These are phyloP conservation scores for Prunus kanzakura DNA, from an alignment of 306 rosid genomes.

Conservation along the genomic window DNA sequence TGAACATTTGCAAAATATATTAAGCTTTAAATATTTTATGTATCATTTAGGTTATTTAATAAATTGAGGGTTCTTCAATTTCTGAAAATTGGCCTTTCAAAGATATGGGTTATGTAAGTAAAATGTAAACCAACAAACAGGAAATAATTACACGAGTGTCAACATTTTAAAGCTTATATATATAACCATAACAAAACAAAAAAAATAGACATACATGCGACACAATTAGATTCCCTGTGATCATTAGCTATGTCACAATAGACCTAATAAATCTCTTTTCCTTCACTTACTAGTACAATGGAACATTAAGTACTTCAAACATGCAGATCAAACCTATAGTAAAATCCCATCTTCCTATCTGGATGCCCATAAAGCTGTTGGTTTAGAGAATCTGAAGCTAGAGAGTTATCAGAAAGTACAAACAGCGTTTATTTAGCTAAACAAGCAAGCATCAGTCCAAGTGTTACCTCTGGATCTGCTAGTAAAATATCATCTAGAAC, in stretches of 20 bases:
- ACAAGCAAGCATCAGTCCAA: slow-evolving; percentile 9
- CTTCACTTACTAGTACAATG: background rate
- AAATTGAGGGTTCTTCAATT: background rate
- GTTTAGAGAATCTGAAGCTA: background rate
- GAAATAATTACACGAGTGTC: background rate
- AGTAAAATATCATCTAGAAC: slow-evolving; percentile 86
- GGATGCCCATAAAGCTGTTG: background rate
- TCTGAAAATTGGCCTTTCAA: background rate
- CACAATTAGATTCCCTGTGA: background rate
- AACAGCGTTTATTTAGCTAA: background rate
- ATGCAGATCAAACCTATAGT: background rate
- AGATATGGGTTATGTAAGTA: background rate
- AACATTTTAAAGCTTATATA: background rate
- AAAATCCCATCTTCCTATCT: slow-evolving; percentile 10
- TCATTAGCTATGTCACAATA: background rate
- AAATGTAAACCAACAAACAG: background rate
- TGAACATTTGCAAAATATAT: background rate
- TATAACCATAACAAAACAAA: background rate
- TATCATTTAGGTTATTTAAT: background rate
- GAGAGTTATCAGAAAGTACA: background rate
- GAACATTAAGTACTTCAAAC: background rate
- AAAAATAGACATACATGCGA: background rate
- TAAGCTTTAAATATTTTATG: too few relatives aligned
- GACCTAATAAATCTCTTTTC: background rate
- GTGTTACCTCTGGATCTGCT: slow-evolving; percentile 79